Evolutionary conservation across 345 rosid species (phyloP), one percentile per base, ranked within the genome.

Genomic region (Litchi chinensis): DNA sequence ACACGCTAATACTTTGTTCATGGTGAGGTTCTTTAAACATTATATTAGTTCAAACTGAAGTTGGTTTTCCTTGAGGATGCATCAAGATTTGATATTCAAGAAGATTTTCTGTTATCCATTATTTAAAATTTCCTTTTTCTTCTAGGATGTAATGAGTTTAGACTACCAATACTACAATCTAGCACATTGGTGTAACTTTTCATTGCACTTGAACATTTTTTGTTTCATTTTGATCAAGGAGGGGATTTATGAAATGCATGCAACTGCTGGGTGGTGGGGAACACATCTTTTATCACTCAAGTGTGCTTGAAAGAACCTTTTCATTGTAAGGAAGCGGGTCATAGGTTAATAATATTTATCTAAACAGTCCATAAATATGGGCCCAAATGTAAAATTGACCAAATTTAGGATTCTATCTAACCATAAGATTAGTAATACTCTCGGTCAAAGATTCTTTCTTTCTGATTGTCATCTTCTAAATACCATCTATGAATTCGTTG

Each of bases 181-280:
- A 56, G 13, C 8, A 71, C 8, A 6, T 71, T 22, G 54, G 26
- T 5, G 13, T 68, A 71, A 48, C 39, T 54, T 28, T 50, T 28
- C 62, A 71, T 16, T 40, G 63, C 37, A 32, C 32, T 52, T 3
- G 1, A 18, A 40, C 37, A 11, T 57, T 73, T 48, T 32, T 24
- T 16, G 41, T 43, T 75, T 60, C 59, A 26, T 64, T 62, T 63
- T 75, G 69, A n/a, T 63, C 28, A 46, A 64, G 19, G 24, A 15
- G 13, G 6, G 62, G 69, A 65, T 75, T 16, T 12, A 21, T 62
- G 41, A 74, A 74, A 62, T 74, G 40, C 57, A 62, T 74, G 32
- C 77, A 41, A 74, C 48, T 74, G 18, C 68, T 41, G 18, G 16
- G 65, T 52, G 66, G 54, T 16, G 8, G 43, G 70, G 69, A 12